Percentiles rank a stretch among this genome's conserved stretches.
phyloP scores from a whole-genome alignment of 129 eudicot genomes.

The Centella asiatica region DNA sequence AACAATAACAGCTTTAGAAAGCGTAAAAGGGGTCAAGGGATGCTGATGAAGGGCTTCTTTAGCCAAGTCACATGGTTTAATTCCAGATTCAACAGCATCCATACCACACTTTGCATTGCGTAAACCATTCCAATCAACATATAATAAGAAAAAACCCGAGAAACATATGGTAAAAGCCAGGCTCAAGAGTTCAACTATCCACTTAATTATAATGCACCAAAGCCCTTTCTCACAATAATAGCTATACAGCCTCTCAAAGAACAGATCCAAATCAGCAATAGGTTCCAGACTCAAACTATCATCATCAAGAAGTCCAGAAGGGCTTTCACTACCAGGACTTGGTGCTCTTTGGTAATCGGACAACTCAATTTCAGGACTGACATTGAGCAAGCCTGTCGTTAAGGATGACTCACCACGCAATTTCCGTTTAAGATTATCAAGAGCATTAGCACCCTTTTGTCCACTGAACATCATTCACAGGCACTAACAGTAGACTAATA shows the following conservation, averaged over 20 bases:
- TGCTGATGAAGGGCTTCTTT: conserved; percentile 83
- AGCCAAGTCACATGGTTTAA: conserved; percentile 81
- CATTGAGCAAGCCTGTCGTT: conserved; percentile 35
- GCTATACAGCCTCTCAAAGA: conserved; percentile 78
- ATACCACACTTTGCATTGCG: conserved; percentile 94
- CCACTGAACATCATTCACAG: conserved; percentile 74
- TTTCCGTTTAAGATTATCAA: conserved; percentile 55
- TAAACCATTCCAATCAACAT: conserved; percentile 92
- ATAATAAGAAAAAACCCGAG: conserved; percentile 76
- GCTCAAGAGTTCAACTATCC: conserved; percentile 88
- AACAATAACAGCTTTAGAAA: conserved; percentile 62
- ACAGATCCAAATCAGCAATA: conserved; percentile 74
- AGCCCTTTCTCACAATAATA: conserved; percentile 95
- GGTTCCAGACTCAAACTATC: conserved; percentile 71
- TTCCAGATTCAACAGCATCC: conserved; percentile 91
- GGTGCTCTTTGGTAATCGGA: conserved; percentile 77
- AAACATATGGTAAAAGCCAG: conserved; percentile 83
- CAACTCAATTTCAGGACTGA: conserved; percentile 71
- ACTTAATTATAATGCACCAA: conserved; percentile 93
- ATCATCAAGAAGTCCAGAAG: conserved; percentile 77
- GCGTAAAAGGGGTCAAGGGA: conserved; percentile 79
- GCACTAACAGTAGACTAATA: conserved; percentile 31
- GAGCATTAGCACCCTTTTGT: conserved; percentile 44
- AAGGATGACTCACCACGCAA: conserved; percentile 49
- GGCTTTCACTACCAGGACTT: conserved; percentile 84